Evolutionary conservation across 306 rosid genomes (phyloP).

Genomic region (Herpetospermum pedunculosum): DNA sequence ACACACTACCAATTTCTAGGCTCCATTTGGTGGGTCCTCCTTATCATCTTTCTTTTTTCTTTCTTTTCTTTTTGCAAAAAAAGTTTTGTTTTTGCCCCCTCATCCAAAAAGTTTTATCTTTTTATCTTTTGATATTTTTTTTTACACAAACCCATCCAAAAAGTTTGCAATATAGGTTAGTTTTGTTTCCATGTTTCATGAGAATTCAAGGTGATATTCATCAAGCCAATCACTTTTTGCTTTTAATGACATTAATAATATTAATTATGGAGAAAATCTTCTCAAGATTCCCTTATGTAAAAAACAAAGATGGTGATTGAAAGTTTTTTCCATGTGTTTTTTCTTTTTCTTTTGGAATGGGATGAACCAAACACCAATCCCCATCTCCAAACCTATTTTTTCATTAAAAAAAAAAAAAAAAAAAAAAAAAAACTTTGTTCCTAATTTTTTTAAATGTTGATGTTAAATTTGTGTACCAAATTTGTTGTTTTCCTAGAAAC

Average conservation of each 20-base stretch:
- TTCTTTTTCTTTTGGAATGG: neutral
- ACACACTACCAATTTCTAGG: neutral
- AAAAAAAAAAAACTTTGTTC: too few species aligned
- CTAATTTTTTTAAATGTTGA: neutral
- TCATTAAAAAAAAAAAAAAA: too few species aligned
- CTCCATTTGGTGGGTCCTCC: neutral
- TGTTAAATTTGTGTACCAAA: neutral
- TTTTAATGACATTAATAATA: neutral
- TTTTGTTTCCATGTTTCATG: neutral
- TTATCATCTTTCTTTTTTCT: neutral
- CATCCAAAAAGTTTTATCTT: too few species aligned
- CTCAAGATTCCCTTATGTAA: neutral
- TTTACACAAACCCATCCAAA: too few species aligned
- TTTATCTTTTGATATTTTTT: too few species aligned
- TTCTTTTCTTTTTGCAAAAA: neutral
- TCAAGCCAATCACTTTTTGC: neutral
- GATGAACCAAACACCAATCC: neutral
- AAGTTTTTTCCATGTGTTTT: neutral
- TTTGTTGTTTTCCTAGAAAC: neutral
- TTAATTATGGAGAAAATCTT: neutral
- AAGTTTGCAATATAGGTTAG: too few species aligned
- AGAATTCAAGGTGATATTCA: neutral
- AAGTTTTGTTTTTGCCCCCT: too few species aligned
- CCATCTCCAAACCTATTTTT: too few species aligned
- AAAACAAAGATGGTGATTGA: neutral